Conservation (phyloP, 257 asterid species). For the Scutellaria minor region DNA sequence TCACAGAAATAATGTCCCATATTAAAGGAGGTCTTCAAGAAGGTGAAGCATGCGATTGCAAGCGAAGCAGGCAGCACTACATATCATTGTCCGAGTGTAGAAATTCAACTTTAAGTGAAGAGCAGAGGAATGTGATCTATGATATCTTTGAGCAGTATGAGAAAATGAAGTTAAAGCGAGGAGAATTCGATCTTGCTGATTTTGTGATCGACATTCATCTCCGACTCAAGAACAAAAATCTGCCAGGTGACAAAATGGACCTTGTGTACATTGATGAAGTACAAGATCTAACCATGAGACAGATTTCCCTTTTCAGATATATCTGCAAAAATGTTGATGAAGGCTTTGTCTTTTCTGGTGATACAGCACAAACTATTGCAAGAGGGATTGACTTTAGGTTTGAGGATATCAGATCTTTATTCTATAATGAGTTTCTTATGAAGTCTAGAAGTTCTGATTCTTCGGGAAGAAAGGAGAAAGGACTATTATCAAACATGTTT, state of each 20-base stretch:
- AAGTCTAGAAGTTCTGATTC: conserved; percentile 26
- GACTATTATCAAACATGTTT: conserved; percentile 48
- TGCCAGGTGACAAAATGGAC: conserved; percentile 63
- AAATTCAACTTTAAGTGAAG: conserved; percentile 47
- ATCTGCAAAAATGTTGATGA: conserved; percentile 61
- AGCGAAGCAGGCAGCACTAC: conserved; percentile 48
- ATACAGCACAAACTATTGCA: conserved; percentile 70
- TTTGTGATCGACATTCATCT: conserved; percentile 59
- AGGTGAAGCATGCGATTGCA: conserved; percentile 56
- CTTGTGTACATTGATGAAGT: conserved; percentile 80
- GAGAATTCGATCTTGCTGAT: conserved; percentile 76
- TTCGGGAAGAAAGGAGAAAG: conserved; percentile 45
- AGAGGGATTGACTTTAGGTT: conserved; percentile 67
- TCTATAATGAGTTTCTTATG: conserved; percentile 56
- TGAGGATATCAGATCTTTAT: conserved; percentile 61
- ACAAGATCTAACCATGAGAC: conserved; percentile 69
- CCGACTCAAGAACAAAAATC: conserved; percentile 41
- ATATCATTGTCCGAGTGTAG: conserved; percentile 46
- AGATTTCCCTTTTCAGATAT: conserved; percentile 59
- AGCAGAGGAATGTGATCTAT: conserved; percentile 49
- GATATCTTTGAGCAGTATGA: conserved; percentile 60
- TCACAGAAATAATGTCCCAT: conserved; percentile 64
- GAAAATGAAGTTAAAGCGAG: conserved; percentile 55
- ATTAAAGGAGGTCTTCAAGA: no score
- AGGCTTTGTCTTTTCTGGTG: conserved; percentile 68